Evolutionary conservation across 2,329 filamentous ascomycete genomes (phyloP).

Genomic region (Cladophialophora psammophila): DNA sequence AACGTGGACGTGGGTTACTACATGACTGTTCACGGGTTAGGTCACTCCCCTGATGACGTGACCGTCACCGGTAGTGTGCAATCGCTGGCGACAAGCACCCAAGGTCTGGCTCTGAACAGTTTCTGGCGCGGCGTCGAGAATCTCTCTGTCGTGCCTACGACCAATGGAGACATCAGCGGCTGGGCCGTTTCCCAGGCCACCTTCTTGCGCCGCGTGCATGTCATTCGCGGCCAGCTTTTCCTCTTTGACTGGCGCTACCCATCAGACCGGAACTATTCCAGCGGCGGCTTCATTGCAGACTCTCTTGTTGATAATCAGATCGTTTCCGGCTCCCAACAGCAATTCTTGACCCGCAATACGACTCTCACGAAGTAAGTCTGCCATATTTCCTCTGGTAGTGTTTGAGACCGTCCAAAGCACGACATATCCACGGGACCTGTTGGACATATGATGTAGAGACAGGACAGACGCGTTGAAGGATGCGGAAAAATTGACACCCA

Average conservation of each 20-base stretch:
- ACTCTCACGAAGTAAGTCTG: conserved; percentile 3
- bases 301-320: neutral
- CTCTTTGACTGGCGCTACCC: conserved; percentile 6
- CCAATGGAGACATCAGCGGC: conserved; percentile 2
- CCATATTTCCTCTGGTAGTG: neutral
- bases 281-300: conserved; percentile 3
- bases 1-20: neutral
- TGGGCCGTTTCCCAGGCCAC: conserved; percentile 1
- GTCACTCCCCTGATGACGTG: neutral
- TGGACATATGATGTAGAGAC: neutral
- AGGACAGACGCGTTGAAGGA: neutral
- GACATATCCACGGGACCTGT: too few relatives aligned
- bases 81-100: neutral
- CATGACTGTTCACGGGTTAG: neutral
- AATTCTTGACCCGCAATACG: neutral
- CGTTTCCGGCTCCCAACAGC: conserved; percentile 3
- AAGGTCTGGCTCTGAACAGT: neutral
- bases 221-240: neutral
- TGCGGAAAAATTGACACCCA: neutral
- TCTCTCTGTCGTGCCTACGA: neutral
- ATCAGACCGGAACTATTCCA: neutral
- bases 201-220: neutral
- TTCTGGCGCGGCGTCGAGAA: conserved; percentile 6
- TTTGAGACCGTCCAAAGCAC: neutral
- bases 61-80: neutral